Evolutionary conservation across 352 stramenopile species (phyloP).

Genomic region (Phytophthora macrochlamydospora): DNA sequence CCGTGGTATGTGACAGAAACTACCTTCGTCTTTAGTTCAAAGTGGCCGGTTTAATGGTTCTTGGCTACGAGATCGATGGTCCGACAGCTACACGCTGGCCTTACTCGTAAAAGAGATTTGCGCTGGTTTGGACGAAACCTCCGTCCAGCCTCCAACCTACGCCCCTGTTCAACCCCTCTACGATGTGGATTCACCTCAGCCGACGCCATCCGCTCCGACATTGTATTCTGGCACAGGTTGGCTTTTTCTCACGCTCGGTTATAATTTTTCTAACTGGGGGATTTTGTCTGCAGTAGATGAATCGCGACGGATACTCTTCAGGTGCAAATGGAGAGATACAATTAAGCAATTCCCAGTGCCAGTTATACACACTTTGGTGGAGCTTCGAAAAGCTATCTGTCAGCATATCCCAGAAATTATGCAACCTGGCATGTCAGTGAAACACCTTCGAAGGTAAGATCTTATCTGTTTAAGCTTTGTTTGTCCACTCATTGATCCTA

Average conservation of each 20-base stretch:
- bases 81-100: constrained; percentile 50
- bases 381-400: constrained; percentile 43
- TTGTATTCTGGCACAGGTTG: constrained; percentile 26
- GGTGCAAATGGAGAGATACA: constrained; percentile 69
- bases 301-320: constrained; percentile 47
- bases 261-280: neutral
- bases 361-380: constrained; percentile 27
- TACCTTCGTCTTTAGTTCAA: constrained; percentile 41
- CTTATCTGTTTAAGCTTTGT: neutral
- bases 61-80: constrained; percentile 65
- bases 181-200: constrained; percentile 15
- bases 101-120: constrained; percentile 61
- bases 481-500: constrained; percentile 2
- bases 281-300: constrained; percentile 4
- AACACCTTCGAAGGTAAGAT: constrained; percentile 44
- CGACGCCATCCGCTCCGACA: constrained; percentile 44
- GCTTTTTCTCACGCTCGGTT: neutral
- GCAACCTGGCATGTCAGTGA: constrained; percentile 31
- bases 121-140: constrained; percentile 24
- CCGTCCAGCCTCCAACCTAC: constrained; percentile 1
- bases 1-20: constrained; percentile 29
- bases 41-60: constrained; percentile 49
- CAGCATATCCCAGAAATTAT: constrained; percentile 45
- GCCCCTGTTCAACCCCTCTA: constrained; percentile 25
- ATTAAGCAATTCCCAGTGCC: constrained; percentile 49